Evolutionary conservation across 306 rosid genomes (phyloP).

Genomic region (Inga laurina): DNA sequence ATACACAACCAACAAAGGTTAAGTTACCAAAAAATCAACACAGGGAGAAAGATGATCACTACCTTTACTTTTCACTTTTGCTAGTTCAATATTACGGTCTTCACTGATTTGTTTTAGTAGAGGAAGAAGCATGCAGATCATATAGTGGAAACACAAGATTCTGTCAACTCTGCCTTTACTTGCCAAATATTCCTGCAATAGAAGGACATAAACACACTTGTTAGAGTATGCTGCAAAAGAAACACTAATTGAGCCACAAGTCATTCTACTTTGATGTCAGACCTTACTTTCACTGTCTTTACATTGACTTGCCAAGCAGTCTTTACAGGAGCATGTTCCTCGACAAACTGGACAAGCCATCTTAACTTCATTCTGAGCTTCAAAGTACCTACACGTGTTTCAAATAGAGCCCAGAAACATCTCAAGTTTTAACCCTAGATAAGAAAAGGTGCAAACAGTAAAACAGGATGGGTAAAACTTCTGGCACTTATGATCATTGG

Average conservation of each 20-base stretch:
- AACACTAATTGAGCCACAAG: slow-evolving; percentile 29
- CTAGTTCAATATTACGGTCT: slow-evolving; percentile 62
- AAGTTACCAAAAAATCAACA: slow-evolving; percentile 26
- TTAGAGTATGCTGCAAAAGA: slow-evolving; percentile 36
- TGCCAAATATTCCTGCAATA: slow-evolving; percentile 63
- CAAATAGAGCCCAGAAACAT: slow-evolving; percentile 28
- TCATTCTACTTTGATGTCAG: slow-evolving; percentile 62
- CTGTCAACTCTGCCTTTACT: slow-evolving; percentile 65
- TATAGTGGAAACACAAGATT: slow-evolving; percentile 73
- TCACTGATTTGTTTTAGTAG: slow-evolving; percentile 66
- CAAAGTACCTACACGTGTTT: slow-evolving; percentile 64
- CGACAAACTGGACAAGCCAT: slow-evolving; percentile 93
- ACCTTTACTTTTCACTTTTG: slow-evolving; percentile 78
- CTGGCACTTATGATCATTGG: slow-evolving; percentile 16
- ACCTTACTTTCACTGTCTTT: slow-evolving; percentile 94
- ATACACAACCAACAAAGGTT: slow-evolving; percentile 13
- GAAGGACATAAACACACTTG: slow-evolving; percentile 30
- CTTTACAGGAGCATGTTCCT: slow-evolving; percentile 83
- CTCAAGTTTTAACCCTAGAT: slow-evolving; percentile 19
- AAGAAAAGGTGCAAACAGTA: slow-evolving; percentile 23
- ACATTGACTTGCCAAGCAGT: slow-evolving; percentile 63
- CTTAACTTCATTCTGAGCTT: slow-evolving; percentile 75
- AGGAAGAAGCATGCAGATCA: slow-evolving; percentile 94
- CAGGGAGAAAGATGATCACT: slow-evolving; percentile 17
- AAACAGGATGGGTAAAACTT: slow-evolving; percentile 15